Base-by-base conservation (phyloP, 129 eudicot genomes). In the Gnaphalium uliginosum region DNA sequence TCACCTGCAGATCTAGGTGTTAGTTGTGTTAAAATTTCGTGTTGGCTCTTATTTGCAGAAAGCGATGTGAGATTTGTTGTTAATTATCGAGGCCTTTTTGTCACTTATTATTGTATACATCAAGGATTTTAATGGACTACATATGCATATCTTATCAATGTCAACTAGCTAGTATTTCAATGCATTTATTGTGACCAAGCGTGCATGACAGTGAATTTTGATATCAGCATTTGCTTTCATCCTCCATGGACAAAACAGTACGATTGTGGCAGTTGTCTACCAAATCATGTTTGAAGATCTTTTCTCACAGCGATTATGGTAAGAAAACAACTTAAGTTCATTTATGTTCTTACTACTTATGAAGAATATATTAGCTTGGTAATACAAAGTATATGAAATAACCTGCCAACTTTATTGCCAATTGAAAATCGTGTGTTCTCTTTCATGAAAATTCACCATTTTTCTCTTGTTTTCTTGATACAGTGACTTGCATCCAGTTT, bases 401-500 rank as follows among this genome's bases (percentile, higher is more conserved):
- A 39, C 46, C 14, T 39, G 46, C 9, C 25, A n/a, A n/a, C 65
- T 68, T 68, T 67, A 29, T 68, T 46, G 21, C 25, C 25, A 56
- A 21, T 56, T 7, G 61, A 56, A 21, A 56, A 13, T 56, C 7
- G 11, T 56, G 61, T 56, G 26, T 21, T 21, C 61, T 56, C 23
- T 53, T 53, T 56, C 25, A 26, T 64, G 24, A 30, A 26, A 24
- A 6, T n/a, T 64, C 43, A 74, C 39, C 13, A 74, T 18, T 6
- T 64, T 13, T 46, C 41, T 60, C 5, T 71, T 75, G 58, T n/a
- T 57, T 81, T 81, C 48, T 77, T 66, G 77, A 41, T 23, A 61
- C 97, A 94, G 99, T 94, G 66, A 94, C 99, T 73, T 94, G 99
- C 90, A 94, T 94, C 88, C 97, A 94, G 85, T 94, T 94, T 81